Evolutionary conservation across 768 basidiomycete genomes (phyloP), one percentile per base, ranked within the genome.

Genomic region (Amanita molliuscula): DNA sequence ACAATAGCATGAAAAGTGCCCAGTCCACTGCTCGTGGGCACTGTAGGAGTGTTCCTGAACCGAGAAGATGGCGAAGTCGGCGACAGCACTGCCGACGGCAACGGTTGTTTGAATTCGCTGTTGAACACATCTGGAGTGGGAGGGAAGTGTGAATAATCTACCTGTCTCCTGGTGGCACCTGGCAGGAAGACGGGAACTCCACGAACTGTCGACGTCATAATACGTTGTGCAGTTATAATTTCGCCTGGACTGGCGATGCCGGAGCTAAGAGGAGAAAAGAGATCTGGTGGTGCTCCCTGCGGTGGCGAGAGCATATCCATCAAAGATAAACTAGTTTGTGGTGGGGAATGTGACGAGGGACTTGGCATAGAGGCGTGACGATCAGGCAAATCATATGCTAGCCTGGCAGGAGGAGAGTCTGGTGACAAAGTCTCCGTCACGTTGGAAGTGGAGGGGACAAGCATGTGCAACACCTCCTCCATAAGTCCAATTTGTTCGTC

Each of bases 1-100:
- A 82, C 80, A 13, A 81, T 74, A 21, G 80, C 77, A 43, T 65
- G 70, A 62, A 82, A 82, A 3, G 68, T 65, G 51, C 65, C 48
- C 18, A 4, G 41, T 15, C 40, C 13, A 15, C n/a, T 15, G 6
- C 18, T 29, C 11, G 8, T 15, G 23, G 47, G 10, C n/a, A 16
- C n/a, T 20, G 4, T 18, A 13, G 48, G 41, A 25, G 48, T 26
- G 16, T 50, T 18, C 20, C n/a, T 46, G 36, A 54, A 54, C 28
- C 40, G 44, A 21, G 53, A 50, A 44, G 31, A 18, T 4, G 44
- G 38, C 5, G 45, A 47, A 25, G 23, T 29, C 11, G 31, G 36
- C 3, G 35, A 34, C n/a, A 44, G 11, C 20, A 26, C 43, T n/a
- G 21, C 35, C 20, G 52, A 25, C 23, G 29, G 28, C 13, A 21